Evolutionary conservation across 495 filamentous ascomycete species (phyloP), one percentile per base, ranked within the genome.

Genomic region (Polyplosphaeria fusca): DNA sequence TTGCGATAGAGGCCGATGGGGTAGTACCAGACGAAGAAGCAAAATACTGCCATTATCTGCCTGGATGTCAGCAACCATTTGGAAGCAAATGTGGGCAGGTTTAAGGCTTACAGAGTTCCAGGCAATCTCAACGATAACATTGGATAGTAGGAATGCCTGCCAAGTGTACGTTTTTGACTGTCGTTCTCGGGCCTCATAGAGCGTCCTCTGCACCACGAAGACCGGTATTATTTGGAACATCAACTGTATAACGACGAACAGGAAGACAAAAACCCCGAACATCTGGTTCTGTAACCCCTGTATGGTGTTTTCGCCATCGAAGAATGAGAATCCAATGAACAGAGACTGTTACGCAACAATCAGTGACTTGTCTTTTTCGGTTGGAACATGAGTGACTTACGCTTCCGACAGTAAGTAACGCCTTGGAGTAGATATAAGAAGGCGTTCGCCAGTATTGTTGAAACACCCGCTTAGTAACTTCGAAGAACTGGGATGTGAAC

Each of bases 261-360:
- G 73, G 3, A 95, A 70, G 76, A 91, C 83, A 75, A 96, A 95
- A 64, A 95, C 84, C 64, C 82, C 76, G 66, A 94, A 93, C 76
- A 93, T 86, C 65, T 91, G 86, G 56, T 71, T 72, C 49, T 69
- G 66, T 13, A 71, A 27, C 11, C 70, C 70, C 53, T 70, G 69
- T 5, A 65, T 58, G 14, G 61, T 63, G 35, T 57, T 64, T 1
- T 39, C 19, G 5, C 53, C 40, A 2, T 64, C 50, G 54, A 54
- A 88, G 74, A 96, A 95, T 18, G 87, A 88, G 70, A 96, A 89
- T 5, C 89, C 89, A 68, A 89, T 90, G 73, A 93, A 91, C 3
- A 94, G 71, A 1, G 79, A 78, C 59, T 55, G 23, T 23, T 11
- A 18, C n/a, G 12, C 4, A 22, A 9, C 18, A 2, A 11, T 39